Evolutionary conservation across 164 flowering plant species (phyloP).

Genomic region (Kalanchoe fedtschenkoi): DNA sequence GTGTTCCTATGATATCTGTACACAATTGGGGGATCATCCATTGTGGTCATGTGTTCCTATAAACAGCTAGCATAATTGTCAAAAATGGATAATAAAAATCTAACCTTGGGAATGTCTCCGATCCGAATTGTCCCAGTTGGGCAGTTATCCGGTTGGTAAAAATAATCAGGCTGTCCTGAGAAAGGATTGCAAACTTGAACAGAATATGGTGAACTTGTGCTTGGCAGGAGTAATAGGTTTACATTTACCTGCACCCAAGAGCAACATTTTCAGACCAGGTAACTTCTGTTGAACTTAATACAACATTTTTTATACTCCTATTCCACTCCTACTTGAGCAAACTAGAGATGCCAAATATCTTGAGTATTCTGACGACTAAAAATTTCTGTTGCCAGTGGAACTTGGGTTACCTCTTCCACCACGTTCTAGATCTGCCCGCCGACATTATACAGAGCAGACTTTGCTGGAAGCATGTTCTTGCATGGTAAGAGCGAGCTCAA

Average conservation of each 20-base stretch:
- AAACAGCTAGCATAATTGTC: background rate
- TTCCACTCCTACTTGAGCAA: background rate
- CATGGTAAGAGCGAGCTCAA: slow-evolving; percentile 77
- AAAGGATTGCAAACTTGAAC: slow-evolving; percentile 69
- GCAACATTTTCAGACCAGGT: background rate
- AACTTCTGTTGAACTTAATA: background rate
- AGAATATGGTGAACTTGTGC: slow-evolving; percentile 15
- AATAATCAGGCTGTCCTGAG: slow-evolving; percentile 58
- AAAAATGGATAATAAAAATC: background rate
- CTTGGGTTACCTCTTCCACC: slow-evolving; percentile 44
- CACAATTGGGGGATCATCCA: background rate
- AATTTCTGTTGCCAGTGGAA: background rate
- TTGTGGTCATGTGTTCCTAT: too few relatives aligned
- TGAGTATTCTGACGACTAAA: background rate
- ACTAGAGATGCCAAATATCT: background rate
- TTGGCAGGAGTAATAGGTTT: slow-evolving; percentile 35
- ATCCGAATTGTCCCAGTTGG: slow-evolving; percentile 41
- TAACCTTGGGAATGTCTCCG: slow-evolving; percentile 70
- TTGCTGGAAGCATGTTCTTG: slow-evolving; percentile 49
- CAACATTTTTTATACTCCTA: background rate
- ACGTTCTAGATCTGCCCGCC: slow-evolving; percentile 46
- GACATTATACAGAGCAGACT: slow-evolving; percentile 38
- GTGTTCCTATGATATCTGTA: background rate
- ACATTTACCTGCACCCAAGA: slow-evolving; percentile 44
- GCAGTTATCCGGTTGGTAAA: slow-evolving; percentile 53